Conservation (phyloP, 2,329 filamentous ascomycete genomes). For the Sporothrix curviconia region DNA sequence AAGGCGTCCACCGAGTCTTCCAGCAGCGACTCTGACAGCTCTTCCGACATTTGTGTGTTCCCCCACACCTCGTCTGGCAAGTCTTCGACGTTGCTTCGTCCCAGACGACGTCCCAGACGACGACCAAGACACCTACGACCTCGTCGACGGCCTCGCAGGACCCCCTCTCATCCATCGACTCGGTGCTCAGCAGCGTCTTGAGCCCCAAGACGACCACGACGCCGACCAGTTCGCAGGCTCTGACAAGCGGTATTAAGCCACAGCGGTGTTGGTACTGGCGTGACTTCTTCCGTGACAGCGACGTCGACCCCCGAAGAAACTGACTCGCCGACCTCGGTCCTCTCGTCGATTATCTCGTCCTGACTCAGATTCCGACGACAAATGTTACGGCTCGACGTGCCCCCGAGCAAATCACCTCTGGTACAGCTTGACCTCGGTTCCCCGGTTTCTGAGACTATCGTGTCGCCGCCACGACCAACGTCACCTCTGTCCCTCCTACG, state of each 20-base stretch:
- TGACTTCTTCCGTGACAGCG: neutral
- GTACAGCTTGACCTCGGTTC: neutral
- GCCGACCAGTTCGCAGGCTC: neutral
- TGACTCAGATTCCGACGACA: constrained; percentile 1
- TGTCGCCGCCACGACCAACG: neutral
- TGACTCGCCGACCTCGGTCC: neutral
- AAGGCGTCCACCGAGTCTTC: constrained; percentile 5
- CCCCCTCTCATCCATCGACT: constrained; percentile 1
- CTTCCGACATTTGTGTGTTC: constrained; percentile 15
- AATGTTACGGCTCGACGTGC: neutral
- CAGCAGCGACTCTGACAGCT: constrained; percentile 17
- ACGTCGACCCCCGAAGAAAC: neutral
- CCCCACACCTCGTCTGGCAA: neutral
- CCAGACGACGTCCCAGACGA: neutral
- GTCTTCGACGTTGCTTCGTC: neutral
- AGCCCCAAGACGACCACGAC: neutral
- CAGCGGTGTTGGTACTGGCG: constrained; percentile 10
- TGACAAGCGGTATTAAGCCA: constrained; percentile 15
- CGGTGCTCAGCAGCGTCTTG: constrained; percentile 1
- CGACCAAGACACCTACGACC: neutral
- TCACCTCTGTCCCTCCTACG: constrained; percentile 5
- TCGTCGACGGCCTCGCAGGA: neutral
- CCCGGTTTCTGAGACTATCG: too few relatives aligned
- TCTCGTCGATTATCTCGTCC: constrained; percentile 9
- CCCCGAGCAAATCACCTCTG: neutral